Evolutionary conservation across 1,139 yeast genomes (phyloP), one percentile per base, ranked within the genome.

Genomic region (Geotrichum candidum): DNA sequence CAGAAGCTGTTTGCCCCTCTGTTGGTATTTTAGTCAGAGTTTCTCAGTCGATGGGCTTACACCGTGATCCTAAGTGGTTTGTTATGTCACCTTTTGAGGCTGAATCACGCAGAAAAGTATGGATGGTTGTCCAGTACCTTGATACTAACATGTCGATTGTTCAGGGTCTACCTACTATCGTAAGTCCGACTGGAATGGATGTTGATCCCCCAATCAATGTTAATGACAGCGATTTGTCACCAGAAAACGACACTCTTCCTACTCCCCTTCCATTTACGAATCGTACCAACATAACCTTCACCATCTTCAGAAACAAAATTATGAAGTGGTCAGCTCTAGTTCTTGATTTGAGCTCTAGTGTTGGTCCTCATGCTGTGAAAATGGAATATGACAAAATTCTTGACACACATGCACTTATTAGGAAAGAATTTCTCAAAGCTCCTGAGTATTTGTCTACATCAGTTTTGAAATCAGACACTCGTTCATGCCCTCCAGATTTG

Each of bases 61-160:
- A 73, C 61, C 66, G 77, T 33, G 77, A 74, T 61, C 74, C 77
- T 5, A 69, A 70, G 48, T 73, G 74, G 74, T 74, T 74, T 64
- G 66, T 65, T 33, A 63, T 74, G 59, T 64, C 73, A 3, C 66
- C 69, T 5, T 73, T 66, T 61, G 76, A 74, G 54, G 67, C 71
- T 3, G 76, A 73, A 54, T 70, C 70, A 56, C 65, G 76, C 13
- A 65, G 75, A 29, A 65, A 71, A 46, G 60, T 73, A 31, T 74
- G 76, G 76, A 64, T 70, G 4, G 33, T 66, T 18, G 63, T 73
- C 18, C 65, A 66, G 29, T 66, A 65, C 27, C 57, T 73, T 22
- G 77, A 74, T 57, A 62, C 65, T n/a, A 65, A 66, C 54, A 67
- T 66, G 53, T 68, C 77, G 0, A 62, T 73, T 48, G 63, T 66